These are phyloP conservation scores for Neotropicomus parvogracilis DNA, from an alignment of 1,284 basidiomycete species.

Conservation along the genomic window DNA sequence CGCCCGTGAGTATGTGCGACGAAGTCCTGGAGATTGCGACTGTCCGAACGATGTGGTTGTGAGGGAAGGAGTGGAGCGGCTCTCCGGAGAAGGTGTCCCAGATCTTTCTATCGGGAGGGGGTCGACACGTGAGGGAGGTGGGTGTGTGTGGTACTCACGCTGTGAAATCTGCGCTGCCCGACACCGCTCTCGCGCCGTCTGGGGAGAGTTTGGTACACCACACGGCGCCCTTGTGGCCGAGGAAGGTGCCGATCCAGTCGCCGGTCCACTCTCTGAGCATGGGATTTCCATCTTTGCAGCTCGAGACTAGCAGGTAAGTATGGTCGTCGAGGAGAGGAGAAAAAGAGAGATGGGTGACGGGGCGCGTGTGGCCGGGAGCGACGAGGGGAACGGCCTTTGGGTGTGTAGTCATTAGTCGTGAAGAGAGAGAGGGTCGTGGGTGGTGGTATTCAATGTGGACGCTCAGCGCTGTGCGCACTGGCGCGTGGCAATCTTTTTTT, in stretches of 20 bases:
- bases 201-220: constrained; percentile 95
- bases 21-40: constrained; percentile 78
- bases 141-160: constrained; percentile 58
- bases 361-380: constrained; percentile 78
- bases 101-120: constrained; percentile 65
- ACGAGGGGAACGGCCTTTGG: constrained; percentile 72
- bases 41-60: constrained; percentile 97
- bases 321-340: constrained; percentile 80
- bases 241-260: constrained; percentile 98
- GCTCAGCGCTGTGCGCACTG: constrained; percentile 51
- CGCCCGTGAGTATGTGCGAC: constrained; percentile 81
- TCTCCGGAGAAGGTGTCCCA: constrained; percentile 96
- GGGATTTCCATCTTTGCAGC: constrained; percentile 95
- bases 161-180: constrained; percentile 96
- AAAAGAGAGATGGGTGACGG: constrained; percentile 93
- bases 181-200: constrained; percentile 83
- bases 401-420: constrained; percentile 49
- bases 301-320: constrained; percentile 85
- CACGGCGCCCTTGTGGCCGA: constrained; percentile 98
- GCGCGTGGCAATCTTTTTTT: constrained; percentile 26
- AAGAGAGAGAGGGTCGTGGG: constrained; percentile 21
- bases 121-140: constrained; percentile 1
- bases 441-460: constrained; percentile 49
- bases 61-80: constrained; percentile 87
- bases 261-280: constrained; percentile 97